phyloP scores from a whole-genome alignment of 192 early-diverging fungal genomes.

The Backusella macrospora region DNA sequence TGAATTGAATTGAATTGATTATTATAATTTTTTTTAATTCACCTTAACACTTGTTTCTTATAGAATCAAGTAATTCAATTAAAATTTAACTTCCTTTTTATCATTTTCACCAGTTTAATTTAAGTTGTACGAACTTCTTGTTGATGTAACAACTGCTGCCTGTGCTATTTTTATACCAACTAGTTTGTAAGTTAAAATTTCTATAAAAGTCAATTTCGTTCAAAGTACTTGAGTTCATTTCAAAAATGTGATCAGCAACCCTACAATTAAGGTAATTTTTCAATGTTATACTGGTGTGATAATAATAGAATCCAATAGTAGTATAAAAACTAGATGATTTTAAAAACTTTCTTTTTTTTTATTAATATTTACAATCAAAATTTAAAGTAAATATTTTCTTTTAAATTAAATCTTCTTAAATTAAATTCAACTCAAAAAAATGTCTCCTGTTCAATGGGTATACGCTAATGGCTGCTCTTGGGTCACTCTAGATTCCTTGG shows the following conservation, averaged over 20 bases:
- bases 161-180: neutral
- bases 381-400: neutral
- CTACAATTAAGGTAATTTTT: constrained; percentile 6
- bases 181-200: neutral
- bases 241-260: neutral
- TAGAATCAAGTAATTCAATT: too few relatives aligned
- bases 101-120: neutral
- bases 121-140: neutral
- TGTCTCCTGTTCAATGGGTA: constrained; percentile 10
- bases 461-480: constrained; percentile 15
- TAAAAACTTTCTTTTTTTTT: neutral
- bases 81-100: neutral
- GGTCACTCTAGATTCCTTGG: neutral
- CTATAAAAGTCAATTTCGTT: constrained; percentile 5
- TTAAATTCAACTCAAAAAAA: neutral
- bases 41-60: too few relatives aligned
- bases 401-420: neutral
- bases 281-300: neutral
- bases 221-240: constrained; percentile 11
- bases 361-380: neutral
- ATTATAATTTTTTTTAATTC: too few relatives aligned
- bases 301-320: constrained; percentile 2
- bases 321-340: neutral
- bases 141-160: neutral
- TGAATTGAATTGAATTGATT: too few relatives aligned